phyloP scores from a whole-genome alignment of 176 grass and related monocot species.

The Triticum dicoccoides region DNA sequence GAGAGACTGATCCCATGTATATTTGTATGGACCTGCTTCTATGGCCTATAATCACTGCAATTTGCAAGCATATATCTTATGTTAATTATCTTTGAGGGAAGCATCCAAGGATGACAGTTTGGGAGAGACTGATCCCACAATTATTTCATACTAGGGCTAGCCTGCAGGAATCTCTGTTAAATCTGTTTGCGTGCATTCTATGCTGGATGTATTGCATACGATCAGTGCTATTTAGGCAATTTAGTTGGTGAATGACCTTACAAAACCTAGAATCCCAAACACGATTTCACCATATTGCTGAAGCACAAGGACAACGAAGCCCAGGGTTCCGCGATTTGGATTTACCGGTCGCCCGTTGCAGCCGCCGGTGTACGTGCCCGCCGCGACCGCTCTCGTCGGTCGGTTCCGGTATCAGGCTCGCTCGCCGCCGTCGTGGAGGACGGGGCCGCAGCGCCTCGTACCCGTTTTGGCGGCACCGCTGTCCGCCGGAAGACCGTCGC shows the following conservation, averaged over 20 bases:
- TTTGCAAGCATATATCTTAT: too few relatives aligned
- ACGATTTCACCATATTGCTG: background rate
- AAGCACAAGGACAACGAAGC: background rate
- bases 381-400: background rate
- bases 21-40: background rate
- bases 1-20: background rate
- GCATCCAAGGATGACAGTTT: too few relatives aligned
- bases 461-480: background rate
- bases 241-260: background rate
- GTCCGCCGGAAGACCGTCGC: background rate
- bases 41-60: too few relatives aligned
- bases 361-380: background rate
- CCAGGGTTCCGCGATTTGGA: background rate
- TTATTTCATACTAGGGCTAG: background rate
- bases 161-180: background rate
- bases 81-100: too few relatives aligned
- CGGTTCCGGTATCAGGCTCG: background rate
- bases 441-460: background rate
- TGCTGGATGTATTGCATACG: background rate
- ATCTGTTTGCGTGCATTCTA: background rate
- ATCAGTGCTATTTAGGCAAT: background rate
- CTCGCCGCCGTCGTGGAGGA: background rate
- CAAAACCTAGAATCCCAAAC: background rate
- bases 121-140: too few relatives aligned
- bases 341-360: constrained; percentile 6